Conservation (phyloP, 83 land plant genomes). For the Larix sibirica region DNA sequence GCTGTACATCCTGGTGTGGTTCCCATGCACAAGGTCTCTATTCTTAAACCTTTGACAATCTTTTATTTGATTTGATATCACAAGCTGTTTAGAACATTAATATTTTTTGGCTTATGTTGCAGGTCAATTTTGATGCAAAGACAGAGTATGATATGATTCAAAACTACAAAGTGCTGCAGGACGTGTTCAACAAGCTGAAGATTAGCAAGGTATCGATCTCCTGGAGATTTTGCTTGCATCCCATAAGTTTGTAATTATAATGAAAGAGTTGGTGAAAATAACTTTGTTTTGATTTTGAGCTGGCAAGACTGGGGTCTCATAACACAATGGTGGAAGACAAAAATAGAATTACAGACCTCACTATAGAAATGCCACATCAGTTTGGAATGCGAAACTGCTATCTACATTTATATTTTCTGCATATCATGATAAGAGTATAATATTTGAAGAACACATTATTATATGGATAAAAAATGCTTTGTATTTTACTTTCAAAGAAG, state of each 20-base stretch:
- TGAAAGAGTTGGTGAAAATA: too few relatives aligned
- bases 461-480: not conserved
- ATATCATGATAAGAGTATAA: not conserved
- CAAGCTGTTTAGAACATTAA: not conserved
- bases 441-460: not conserved
- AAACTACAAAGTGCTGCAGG: conserved; percentile 82
- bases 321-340: too few relatives aligned
- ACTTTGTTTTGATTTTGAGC: too few relatives aligned
- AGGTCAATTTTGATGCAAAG: conserved; percentile 76
- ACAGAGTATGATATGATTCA: conserved; percentile 88
- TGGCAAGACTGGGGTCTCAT: too few relatives aligned
- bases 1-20: conserved; percentile 61
- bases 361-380: too few relatives aligned
- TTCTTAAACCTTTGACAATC: not conserved
- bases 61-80: not conserved
- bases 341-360: too few relatives aligned
- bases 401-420: not conserved
- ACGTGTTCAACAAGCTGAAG: conserved; percentile 80
- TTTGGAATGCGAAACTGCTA: not conserved
- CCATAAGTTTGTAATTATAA: too few relatives aligned
- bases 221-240: not conserved
- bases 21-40: conserved; percentile 70
- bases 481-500: not conserved
- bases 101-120: not conserved
- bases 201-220: conserved; percentile 52